Conservation (phyloP, 2,329 filamentous ascomycete genomes). For the Diplodia corticola region DNA sequence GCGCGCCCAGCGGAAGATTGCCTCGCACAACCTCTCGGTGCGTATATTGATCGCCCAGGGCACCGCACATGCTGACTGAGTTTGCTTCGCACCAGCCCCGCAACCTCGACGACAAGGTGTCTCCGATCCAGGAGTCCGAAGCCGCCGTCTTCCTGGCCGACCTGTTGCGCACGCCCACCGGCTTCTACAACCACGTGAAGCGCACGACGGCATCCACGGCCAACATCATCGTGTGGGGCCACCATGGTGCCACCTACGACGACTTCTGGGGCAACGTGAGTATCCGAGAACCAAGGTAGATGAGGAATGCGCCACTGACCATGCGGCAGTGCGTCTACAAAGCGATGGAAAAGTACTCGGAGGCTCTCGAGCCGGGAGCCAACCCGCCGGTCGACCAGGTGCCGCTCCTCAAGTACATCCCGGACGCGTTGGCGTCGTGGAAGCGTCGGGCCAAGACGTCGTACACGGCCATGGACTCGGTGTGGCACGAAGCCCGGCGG, state of each 20-base stretch:
- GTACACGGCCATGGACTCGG: slow-evolving; percentile 23
- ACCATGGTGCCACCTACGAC: slow-evolving; percentile 27
- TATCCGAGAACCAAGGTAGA: background rate
- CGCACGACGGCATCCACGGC: slow-evolving; percentile 52
- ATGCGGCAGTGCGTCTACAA: slow-evolving; percentile 33
- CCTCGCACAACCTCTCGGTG: slow-evolving; percentile 25
- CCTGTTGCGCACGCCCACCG: slow-evolving; percentile 24
- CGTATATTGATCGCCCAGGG: background rate
- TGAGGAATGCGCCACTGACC: background rate
- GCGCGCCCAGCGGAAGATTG: slow-evolving; percentile 31
- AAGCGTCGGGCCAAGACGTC: slow-evolving; percentile 25
- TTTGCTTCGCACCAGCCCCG: background rate
- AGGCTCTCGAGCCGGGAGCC: slow-evolving; percentile 47
- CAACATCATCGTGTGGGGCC: slow-evolving; percentile 33
- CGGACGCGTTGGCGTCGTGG: slow-evolving; percentile 31
- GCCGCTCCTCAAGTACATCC: slow-evolving; percentile 44
- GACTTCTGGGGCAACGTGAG: slow-evolving; percentile 32
- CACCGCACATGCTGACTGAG: background rate
- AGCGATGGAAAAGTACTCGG: slow-evolving; percentile 45
- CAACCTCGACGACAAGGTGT: slow-evolving; percentile 24
- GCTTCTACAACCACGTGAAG: slow-evolving; percentile 49
- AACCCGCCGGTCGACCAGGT: slow-evolving; percentile 52
- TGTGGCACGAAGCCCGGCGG: slow-evolving; percentile 25
- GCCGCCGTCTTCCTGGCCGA: slow-evolving; percentile 25
- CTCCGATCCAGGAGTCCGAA: slow-evolving; percentile 25